Percentiles rank a stretch among this genome's conserved stretches.
Evolutionary conservation across 2,329 filamentous ascomycete genomes (phyloP).

Genomic region (Beauveria asiatica): DNA sequence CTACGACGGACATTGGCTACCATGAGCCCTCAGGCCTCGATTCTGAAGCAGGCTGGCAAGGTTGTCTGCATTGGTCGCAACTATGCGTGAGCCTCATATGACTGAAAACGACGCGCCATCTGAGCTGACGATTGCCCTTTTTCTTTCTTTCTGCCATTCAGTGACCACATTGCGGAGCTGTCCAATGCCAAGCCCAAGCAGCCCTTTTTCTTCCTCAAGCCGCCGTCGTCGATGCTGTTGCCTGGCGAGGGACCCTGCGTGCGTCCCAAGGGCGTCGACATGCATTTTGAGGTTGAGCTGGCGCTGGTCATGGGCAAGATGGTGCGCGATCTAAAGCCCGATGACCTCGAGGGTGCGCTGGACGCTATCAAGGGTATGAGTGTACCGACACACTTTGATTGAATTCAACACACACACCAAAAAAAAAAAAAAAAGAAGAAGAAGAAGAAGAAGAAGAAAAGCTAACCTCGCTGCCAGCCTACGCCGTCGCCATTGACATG

Average conservation of each 20-base stretch:
- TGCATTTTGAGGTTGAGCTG: slow-evolving; percentile 95
- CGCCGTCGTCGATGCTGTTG: slow-evolving; percentile 73
- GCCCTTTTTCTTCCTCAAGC: slow-evolving; percentile 99
- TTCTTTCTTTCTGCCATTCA: slow-evolving; percentile 27
- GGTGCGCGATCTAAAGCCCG: slow-evolving; percentile 63
- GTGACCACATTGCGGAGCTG: slow-evolving; percentile 89
- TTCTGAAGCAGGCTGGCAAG: slow-evolving; percentile 53
- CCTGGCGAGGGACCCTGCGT: slow-evolving; percentile 73
- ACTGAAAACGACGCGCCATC: slow-evolving; percentile 3
- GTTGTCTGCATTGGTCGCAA: slow-evolving; percentile 92
- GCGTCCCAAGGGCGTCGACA: slow-evolving; percentile 69
- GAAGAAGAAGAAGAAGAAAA: neutral
- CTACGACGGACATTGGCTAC: slow-evolving; percentile 30
- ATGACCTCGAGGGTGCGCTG: slow-evolving; percentile 67
- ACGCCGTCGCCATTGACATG: slow-evolving; percentile 92
- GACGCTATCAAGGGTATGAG: slow-evolving; percentile 69
- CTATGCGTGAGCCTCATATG: slow-evolving; percentile 65
- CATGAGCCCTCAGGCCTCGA: slow-evolving; percentile 34
- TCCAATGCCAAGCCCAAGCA: slow-evolving; percentile 82
- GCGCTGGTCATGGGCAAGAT: slow-evolving; percentile 80
- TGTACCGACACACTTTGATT: no score
- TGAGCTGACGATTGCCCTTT: slow-evolving; percentile 18
- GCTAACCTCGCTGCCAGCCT: slow-evolving; percentile 44
- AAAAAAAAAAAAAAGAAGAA: no score
- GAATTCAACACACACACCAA: no score